Evolutionary conservation across 106 monocot species (phyloP).

Genomic region (Platanthera zijinensis): DNA sequence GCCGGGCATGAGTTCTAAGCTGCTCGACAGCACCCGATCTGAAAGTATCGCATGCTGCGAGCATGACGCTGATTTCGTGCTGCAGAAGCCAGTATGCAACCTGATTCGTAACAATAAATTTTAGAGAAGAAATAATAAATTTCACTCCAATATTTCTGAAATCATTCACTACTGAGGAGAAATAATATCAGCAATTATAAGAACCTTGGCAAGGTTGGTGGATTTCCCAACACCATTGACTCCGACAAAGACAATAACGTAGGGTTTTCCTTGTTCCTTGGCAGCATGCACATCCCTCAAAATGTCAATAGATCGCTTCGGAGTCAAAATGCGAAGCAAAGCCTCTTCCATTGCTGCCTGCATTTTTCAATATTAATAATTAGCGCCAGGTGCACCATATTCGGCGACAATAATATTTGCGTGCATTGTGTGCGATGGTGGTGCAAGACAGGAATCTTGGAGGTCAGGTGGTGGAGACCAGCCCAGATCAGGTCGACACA

Average conservation of each 20-base stretch:
- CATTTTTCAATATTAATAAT: conserved; percentile 1
- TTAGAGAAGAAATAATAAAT: neutral
- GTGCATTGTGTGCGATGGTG: no score
- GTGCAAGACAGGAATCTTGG: no score
- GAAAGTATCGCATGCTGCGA: conserved; percentile 98
- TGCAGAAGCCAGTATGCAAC: conserved; percentile 98
- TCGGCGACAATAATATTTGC: no score
- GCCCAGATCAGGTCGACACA: no score
- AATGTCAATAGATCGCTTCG: conserved; percentile 90
- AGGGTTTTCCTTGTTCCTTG: conserved; percentile 94
- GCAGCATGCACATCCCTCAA: conserved; percentile 94
- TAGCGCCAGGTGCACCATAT: neutral
- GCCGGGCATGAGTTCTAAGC: conserved; percentile 93
- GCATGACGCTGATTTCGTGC: conserved; percentile 79
- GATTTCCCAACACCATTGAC: conserved; percentile 99
- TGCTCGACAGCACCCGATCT: conserved; percentile 99
- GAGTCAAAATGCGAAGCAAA: conserved; percentile 91
- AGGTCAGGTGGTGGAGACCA: no score
- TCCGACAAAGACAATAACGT: conserved; percentile 94
- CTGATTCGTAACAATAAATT: conserved; percentile 18
- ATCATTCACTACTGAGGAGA: neutral
- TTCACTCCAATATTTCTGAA: neutral
- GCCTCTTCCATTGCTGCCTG: conserved; percentile 99
- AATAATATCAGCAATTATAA: neutral
- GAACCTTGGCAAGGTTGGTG: conserved; percentile 98